Percentiles rank a stretch among this genome's conserved stretches.
phyloP scores from a whole-genome alignment of 768 basidiomycete genomes.

The Lenzites betulinus region DNA sequence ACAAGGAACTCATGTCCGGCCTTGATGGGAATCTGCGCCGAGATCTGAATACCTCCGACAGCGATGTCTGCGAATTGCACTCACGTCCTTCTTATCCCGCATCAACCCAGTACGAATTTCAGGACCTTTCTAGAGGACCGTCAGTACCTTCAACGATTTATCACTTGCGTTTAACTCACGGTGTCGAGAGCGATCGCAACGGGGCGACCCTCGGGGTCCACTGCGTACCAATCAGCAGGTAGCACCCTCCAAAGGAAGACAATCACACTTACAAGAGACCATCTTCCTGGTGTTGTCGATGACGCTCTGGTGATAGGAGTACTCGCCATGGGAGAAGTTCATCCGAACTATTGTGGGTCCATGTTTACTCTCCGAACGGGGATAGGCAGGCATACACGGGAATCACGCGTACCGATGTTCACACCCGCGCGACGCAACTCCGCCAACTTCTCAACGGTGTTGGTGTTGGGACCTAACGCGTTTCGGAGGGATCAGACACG shows the following conservation, averaged over 20 bases:
- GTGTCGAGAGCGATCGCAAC: constrained; percentile 98
- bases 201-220: constrained; percentile 78
- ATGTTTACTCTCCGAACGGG: background rate
- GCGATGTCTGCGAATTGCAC: constrained; percentile 34
- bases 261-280: constrained; percentile 59
- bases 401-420: constrained; percentile 80
- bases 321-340: constrained; percentile 99
- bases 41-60: constrained; percentile 7
- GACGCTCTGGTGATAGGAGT: constrained; percentile 98
- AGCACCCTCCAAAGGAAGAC: background rate
- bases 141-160: constrained; percentile 1
- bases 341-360: constrained; percentile 75
- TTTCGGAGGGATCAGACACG: constrained; percentile 16
- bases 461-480: constrained; percentile 87
- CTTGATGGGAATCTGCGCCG: constrained; percentile 67
- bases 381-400: background rate
- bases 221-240: constrained; percentile 35
- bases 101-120: constrained; percentile 98
- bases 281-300: constrained; percentile 95
- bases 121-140: constrained; percentile 82
- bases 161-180: constrained; percentile 48
- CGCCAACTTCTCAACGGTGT: constrained; percentile 83
- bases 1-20: constrained; percentile 95
- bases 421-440: constrained; percentile 90
- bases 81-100: constrained; percentile 80